Conservation (phyloP, 2,329 filamentous ascomycete genomes). For the Xylaria multiplex region DNA sequence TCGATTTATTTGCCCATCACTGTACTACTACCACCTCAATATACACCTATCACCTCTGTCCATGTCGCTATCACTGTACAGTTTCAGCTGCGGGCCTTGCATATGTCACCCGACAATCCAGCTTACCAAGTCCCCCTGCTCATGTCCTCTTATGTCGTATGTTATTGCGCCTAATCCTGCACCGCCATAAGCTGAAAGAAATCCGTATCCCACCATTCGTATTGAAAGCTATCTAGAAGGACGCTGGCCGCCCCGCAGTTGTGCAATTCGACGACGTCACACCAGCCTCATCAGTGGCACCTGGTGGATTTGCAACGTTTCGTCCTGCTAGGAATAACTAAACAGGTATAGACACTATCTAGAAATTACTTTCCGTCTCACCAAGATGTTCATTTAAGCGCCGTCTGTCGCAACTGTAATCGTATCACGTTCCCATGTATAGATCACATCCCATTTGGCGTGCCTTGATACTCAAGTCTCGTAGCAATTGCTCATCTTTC, state of each 20-base stretch:
- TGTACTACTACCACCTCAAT: too few species aligned
- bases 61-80: not conserved
- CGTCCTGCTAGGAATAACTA: not conserved
- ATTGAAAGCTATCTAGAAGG: not conserved
- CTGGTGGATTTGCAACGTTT: constrained; percentile 10
- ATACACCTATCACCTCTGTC: not conserved
- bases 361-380: not conserved
- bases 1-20: not conserved
- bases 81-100: constrained; percentile 15
- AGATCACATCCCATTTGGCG: constrained; percentile 30
- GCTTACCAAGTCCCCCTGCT: constrained; percentile 11
- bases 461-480: constrained; percentile 25
- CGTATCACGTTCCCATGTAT: constrained; percentile 34
- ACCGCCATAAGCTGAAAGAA: constrained; percentile 2
- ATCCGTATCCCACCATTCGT: constrained; percentile 2
- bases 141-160: constrained; percentile 16
- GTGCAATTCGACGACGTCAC: constrained; percentile 42
- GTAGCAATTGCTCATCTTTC: constrained; percentile 28
- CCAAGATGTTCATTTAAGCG: constrained; percentile 18
- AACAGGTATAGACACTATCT: not conserved
- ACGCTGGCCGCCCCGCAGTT: constrained; percentile 15
- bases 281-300: constrained; percentile 26
- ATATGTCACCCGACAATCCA: constrained; percentile 19
- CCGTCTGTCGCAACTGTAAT: not conserved
- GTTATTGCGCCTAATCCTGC: constrained; percentile 6